Base-by-base conservation (phyloP, 1,139 yeast genomes). In the Hemisphaericaspora xylanilytica region DNA sequence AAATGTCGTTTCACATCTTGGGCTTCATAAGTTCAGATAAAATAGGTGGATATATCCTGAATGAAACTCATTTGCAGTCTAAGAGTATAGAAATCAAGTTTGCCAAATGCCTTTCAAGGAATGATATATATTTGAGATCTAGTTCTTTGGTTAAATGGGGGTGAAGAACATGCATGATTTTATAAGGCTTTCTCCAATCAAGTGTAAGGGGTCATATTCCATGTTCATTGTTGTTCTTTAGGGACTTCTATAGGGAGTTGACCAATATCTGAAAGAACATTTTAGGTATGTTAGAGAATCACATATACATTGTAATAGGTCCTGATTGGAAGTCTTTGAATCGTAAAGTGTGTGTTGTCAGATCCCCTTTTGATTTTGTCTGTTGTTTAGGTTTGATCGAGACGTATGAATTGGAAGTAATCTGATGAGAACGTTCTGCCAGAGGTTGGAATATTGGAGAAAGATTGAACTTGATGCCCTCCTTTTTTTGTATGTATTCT, bases 391-490 rank as follows among this genome's bases (percentile, higher is more conserved):
- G 10, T 17, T 29, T 29, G 32, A 29, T 18, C 24, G 32, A 18
- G 32, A 29, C 12, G 32, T 29, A n/a, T 29, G 12, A 12, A 18
- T 16, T 12, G 32, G 32, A 12, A 9, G 18, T 29, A 18, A 18
- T 10, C 14, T 17, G 32, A 15, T 17, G 24, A 24, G 32, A 18
- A n/a, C 22, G 8, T 17, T 29, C n/a, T 29, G 12, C n/a, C 11
- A 14, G 15, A 29, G 27, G 28, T 21, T 18, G 24, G 39, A 37
- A 17, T 7, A 24, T 15, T 21, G 21, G 40, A 41, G 47, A 43
- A 13, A 41, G 45, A 35, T 41, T 41, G 43, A 39, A 37, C 39
- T 41, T 41, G 45, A 35, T 13, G 29, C 25, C 29, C 35, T 26
- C 20, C 26, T 10, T 18, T 41, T 35, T 31, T 35, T 30, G 37